Base-by-base conservation (phyloP, 192 early-diverging fungal species). In the Pilobolus umbonatus region DNA sequence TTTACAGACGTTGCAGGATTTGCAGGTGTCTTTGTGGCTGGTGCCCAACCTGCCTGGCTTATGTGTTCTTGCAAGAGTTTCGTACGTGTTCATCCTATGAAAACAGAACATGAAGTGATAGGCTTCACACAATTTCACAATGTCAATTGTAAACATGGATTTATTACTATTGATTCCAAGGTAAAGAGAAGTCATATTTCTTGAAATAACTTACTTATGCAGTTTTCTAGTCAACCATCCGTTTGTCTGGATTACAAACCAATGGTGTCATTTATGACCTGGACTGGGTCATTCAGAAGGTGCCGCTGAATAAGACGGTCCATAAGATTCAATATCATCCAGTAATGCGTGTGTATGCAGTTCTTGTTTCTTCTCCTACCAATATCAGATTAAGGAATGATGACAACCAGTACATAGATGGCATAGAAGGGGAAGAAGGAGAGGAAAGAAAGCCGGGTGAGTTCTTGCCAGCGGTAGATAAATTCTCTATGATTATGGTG, bases 301-400 rank as follows among this genome's bases (percentile, higher is more conserved):
- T 92, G 6, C 76, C 76, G 2, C 58, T 92, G 21, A 78, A 75
- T 9, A 73, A 79, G n/a, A 80, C 81, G 1, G 83, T 85, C 1
- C 87, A 91, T 57, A 84, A 88, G 25, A 76, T 98, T 25, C 73
- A 81, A 35, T 95, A 91, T 69, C 95, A 99, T 61, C 79, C 88
- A 21, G 65, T 81, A 35, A 88, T 89, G 49, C 80, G 89, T 48
- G 92, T 87, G 24, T 94, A 94, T 69, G 88, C 84, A 8, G 72
- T 90, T 2, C 79, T 91, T 1, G 82, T 92, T 2, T 83, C 93
- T 1, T 73, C 69, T 0, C 74, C 83, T 14, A 69, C 72, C 15
- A 73, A 76, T 5, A 95, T 95, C 65, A 55, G 64, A 12, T 69
- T 96, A 30, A 76, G 80, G 44, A 81, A 87, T 57, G 91, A 94